These are phyloP conservation scores for Stentor coeruleus DNA, from an alignment of 73 alveolate genomes.

Conservation along the genomic window DNA sequence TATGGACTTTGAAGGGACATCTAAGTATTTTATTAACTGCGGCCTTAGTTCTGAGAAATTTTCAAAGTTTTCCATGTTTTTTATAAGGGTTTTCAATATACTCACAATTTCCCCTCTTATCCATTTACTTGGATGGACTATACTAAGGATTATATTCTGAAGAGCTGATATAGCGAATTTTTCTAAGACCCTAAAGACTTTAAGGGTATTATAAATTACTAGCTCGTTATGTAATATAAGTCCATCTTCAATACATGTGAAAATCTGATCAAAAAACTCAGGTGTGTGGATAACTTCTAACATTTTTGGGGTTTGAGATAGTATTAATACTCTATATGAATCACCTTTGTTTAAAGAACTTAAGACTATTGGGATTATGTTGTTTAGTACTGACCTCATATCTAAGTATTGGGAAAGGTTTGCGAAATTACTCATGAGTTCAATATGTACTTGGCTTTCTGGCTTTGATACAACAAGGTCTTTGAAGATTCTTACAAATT, in stretches of 20 bases:
- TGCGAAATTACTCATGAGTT: slow-evolving; percentile 14
- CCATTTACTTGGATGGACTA: slow-evolving; percentile 12
- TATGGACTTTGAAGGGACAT: not conserved
- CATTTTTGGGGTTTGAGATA: not conserved
- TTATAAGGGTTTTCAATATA: not conserved
- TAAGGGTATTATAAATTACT: not conserved
- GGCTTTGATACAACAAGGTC: not conserved
- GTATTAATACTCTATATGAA: not conserved
- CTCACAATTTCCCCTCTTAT: not conserved
- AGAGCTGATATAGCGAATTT: not conserved
- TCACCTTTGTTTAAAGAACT: slow-evolving; percentile 7
- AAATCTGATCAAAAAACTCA: not conserved
- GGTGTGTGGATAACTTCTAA: slow-evolving; percentile 1
- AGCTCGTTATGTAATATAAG: not conserved
- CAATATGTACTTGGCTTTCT: not conserved
- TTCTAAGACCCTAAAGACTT: not conserved
- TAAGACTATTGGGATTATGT: not conserved
- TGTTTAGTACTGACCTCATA: not conserved
- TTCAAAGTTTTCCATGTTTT: not conserved
- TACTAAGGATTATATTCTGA: not conserved
- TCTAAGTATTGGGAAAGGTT: not conserved
- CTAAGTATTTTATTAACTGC: not conserved
- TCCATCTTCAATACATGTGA: slow-evolving; percentile 7
- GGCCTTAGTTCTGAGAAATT: not conserved
- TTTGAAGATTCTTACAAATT: slow-evolving; percentile 1